Evolutionary conservation across 805 yeast genomes (phyloP).

Genomic region (Citeromyces nyonsensis): DNA sequence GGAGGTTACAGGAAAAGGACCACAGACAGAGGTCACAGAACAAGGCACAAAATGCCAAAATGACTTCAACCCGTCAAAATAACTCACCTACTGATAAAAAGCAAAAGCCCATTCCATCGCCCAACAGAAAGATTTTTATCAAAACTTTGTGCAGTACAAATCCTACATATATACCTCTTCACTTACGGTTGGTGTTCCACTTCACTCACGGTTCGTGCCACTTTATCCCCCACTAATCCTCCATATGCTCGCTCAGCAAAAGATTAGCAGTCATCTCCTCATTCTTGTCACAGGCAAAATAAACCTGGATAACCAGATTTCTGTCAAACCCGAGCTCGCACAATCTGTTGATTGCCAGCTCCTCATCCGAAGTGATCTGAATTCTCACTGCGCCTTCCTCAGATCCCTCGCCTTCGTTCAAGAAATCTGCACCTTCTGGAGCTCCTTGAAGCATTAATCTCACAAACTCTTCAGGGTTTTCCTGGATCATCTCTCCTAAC

Average conservation of each 20-base stretch:
- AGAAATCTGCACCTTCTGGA: slow-evolving; percentile 26
- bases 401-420: slow-evolving; percentile 22
- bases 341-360: slow-evolving; percentile 76
- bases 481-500: slow-evolving; percentile 62
- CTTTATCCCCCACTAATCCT: slow-evolving; percentile 3
- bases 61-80: no score
- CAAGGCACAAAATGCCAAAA: no score
- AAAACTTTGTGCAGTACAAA: no score
- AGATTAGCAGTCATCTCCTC: slow-evolving; percentile 94
- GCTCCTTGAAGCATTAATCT: slow-evolving; percentile 52
- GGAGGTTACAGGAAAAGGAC: no score
- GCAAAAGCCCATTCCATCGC: no score
- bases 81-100: no score
- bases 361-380: slow-evolving; percentile 65
- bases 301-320: slow-evolving; percentile 77
- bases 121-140: no score
- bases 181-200: no score
- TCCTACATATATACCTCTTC: no score
- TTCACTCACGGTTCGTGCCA: no score
- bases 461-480: slow-evolving; percentile 82
- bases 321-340: slow-evolving; percentile 91
- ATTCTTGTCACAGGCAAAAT: slow-evolving; percentile 94
- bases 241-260: slow-evolving; percentile 47
- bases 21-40: no score
- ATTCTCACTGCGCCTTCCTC: slow-evolving; percentile 33